Percentiles rank a stretch among this genome's conserved stretches.
phyloP scores from a whole-genome alignment of 2,329 filamentous ascomycete genomes.

The Fusarium vanettenii region DNA sequence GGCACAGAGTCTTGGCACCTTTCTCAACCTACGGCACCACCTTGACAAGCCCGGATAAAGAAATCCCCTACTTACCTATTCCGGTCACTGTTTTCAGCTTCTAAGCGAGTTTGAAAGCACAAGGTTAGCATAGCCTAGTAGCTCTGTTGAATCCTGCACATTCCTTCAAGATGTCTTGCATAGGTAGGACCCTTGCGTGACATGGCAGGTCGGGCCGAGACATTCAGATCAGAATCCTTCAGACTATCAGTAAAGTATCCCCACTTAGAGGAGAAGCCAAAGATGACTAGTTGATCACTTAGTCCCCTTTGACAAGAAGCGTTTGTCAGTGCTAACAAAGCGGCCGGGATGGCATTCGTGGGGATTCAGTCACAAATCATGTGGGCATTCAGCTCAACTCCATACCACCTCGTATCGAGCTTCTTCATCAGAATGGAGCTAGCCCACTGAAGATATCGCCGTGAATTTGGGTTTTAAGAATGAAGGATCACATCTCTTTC shows the following conservation, averaged over 20 bases:
- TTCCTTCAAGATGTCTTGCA: background rate
- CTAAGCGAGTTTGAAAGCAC: background rate
- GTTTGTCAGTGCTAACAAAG: background rate
- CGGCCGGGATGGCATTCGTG: background rate
- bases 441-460: background rate
- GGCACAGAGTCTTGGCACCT: background rate
- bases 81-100: background rate
- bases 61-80: background rate
- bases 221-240: background rate
- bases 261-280: background rate
- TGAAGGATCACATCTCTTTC: background rate
- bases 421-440: background rate
- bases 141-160: background rate
- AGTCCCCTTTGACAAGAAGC: background rate
- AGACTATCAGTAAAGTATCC: background rate
- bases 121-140: background rate
- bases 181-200: background rate
- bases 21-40: too few species aligned
- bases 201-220: background rate
- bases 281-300: background rate
- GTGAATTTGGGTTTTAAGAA: background rate
- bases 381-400: background rate
- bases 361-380: background rate
- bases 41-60: background rate
- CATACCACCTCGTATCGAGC: background rate